phyloP scores from a whole-genome alignment of 768 basidiomycete genomes.

The Jaapia argillacea region DNA sequence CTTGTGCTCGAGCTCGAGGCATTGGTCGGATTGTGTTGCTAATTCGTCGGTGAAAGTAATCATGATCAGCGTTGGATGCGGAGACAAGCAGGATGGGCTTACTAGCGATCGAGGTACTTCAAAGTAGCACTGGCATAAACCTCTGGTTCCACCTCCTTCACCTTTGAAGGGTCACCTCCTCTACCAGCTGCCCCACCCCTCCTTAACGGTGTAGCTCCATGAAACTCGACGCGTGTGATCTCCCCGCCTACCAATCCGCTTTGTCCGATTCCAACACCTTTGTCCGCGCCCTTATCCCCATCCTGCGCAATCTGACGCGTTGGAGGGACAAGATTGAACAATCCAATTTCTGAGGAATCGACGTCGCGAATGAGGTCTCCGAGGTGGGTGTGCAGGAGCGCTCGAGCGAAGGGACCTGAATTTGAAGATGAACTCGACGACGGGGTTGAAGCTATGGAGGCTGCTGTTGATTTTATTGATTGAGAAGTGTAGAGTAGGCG shows the following conservation, averaged over 20 bases:
- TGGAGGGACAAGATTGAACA: conserved; percentile 49
- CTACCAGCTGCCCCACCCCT: conserved; percentile 31
- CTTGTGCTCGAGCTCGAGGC: conserved; percentile 37
- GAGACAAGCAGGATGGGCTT: conserved; percentile 18
- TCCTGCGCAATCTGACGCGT: conserved; percentile 9
- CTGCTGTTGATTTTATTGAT: conserved; percentile 7
- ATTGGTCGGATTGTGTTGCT: conserved; percentile 38
- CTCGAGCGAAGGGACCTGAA: conserved; percentile 44
- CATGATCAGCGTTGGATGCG: no score
- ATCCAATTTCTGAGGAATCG: conserved; percentile 68
- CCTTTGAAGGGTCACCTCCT: conserved; percentile 19
- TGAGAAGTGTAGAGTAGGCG: conserved; percentile 44
- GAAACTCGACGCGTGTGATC: conserved; percentile 55
- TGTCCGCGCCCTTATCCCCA: conserved; percentile 23
- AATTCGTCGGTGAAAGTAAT: conserved; percentile 19
- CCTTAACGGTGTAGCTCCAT: conserved; percentile 61
- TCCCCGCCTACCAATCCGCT: conserved; percentile 22
- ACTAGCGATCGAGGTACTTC: conserved; percentile 75
- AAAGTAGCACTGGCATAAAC: conserved; percentile 67
- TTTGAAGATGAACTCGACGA: conserved; percentile 9
- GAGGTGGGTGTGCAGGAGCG: conserved; percentile 52
- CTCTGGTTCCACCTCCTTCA: conserved; percentile 54
- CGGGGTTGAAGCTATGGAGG: no score
- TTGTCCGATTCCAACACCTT: no score
- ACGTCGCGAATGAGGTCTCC: conserved; percentile 75